A percentile compares a stretch with the other conserved stretches of the same genome.
phyloP scores from a whole-genome alignment of 805 yeast genomes.

The Starmerella sirachaensis region DNA sequence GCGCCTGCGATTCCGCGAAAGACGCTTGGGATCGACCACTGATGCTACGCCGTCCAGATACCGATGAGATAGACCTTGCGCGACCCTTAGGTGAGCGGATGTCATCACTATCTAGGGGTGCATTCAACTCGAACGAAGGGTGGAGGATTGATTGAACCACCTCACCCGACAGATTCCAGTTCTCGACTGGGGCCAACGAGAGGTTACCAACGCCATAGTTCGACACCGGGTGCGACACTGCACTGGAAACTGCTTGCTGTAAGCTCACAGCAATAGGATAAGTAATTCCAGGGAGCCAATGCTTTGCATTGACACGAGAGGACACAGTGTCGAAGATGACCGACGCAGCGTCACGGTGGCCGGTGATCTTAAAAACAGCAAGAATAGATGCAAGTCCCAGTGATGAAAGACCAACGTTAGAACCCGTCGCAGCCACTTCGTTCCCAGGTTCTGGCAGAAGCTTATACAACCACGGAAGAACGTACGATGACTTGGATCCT shows the following conservation, averaged over 20 bases:
- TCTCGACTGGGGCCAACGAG: no score
- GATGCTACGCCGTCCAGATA: not conserved
- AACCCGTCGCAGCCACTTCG: not conserved
- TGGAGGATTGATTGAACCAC: conserved; percentile 10
- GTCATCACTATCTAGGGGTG: conserved; percentile 11
- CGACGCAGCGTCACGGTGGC: conserved; percentile 11
- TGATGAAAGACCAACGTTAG: conserved; percentile 1
- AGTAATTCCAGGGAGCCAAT: conserved; percentile 22
- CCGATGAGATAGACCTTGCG: not conserved
- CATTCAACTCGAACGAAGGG: conserved; percentile 14
- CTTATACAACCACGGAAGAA: conserved; percentile 16
- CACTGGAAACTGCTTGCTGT: conserved; percentile 10
- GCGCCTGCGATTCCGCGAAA: conserved; percentile 8
- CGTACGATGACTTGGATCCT: conserved; percentile 1
- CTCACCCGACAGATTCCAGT: conserved; percentile 6
- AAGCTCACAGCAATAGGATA: conserved; percentile 15
- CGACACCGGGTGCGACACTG: not conserved
- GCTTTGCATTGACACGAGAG: conserved; percentile 9
- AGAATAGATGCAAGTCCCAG: conserved; percentile 12
- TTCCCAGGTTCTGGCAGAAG: not conserved
- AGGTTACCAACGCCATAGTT: not conserved
- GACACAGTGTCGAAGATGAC: conserved; percentile 8
- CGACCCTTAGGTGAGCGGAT: conserved; percentile 1
- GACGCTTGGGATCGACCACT: conserved; percentile 2
- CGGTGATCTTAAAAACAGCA: conserved; percentile 8